Base-by-base conservation (phyloP, 2,329 filamentous ascomycete species). In the Arthrobotrys pseudoclavata region DNA sequence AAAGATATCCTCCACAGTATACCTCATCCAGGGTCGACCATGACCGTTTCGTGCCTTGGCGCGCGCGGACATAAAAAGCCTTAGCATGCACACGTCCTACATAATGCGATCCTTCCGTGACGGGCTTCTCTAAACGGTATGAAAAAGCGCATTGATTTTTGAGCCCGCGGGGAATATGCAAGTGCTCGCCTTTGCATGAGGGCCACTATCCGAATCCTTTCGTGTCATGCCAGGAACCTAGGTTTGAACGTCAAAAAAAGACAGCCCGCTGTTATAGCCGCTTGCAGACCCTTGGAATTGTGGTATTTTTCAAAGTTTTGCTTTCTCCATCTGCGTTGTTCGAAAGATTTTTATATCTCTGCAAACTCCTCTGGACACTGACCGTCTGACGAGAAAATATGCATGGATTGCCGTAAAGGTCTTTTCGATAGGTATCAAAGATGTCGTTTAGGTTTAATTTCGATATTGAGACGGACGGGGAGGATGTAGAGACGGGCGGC, bases 371-470 rank as follows among this genome's bases (percentile, higher is more conserved):
- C 22, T 47, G 20, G 18, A 68, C 34, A 13, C 18, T 22, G 40
- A 7, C 37, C 45, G 24, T 13, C 34, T 10, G 37, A 42, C 55
- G 34, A 15, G 34, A 29, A 13, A 45, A 42, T 20, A 42, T 48
- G 31, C 37, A 45, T 57, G 12, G 31, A 53, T 20, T 31, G 48
- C 22, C 13, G 29, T 47, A 57, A n/a, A 60, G 6, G 26, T 24
- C 45, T 22, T 7, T 40, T 42, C 6, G 20, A 24, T 55, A 9
- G 26, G 34, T 22, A 13, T 18, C n/a, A 45, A 34, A 71, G 15
- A 77, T 77, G 74, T 67, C 74, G 15, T 77, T 77, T 45, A 77
- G 63, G 53, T 77, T 77, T 34, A 77, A 77, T 53, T 77, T 77
- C 34, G 67, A 77, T 31, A 40, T 77, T 40, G 67, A 62, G 9